Base-by-base conservation (phyloP, 164 flowering plant genomes). In the Protea cynaroides region DNA sequence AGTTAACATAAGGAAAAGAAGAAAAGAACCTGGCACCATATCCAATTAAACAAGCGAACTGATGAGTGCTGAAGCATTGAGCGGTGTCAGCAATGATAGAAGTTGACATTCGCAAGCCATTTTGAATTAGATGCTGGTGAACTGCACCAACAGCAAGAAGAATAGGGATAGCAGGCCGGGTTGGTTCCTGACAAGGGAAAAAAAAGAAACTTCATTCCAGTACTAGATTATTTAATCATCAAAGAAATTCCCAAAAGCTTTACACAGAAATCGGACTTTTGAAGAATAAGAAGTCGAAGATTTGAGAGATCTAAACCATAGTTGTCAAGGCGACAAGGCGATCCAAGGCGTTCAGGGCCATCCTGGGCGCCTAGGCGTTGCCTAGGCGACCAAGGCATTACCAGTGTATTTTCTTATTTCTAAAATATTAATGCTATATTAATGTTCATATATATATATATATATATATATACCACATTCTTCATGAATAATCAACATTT, bases 91-190 rank as follows among this genome's bases (percentile, higher is more conserved):
- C 97, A 64, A 95, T 80, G 59, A 95, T 89, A 21, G 99, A 89
- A 71, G 97, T 92, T 68, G 90, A 88, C 86, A 83, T 87, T 43
- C 99, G 80, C 78, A 95, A 71, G 53, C 99, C 99, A 81, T 92
- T 95, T 65, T 92, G 94, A 77, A 95, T 95, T 52, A 95, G 89
- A 82, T 95, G 99, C 78, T 95, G 99, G 64, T 95, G 99, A 69
- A 95, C 98, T 71, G 99, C 96, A 68, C 97, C 99, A 74, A 95
- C 97, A 74, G 99, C 99, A 67, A 95, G 90, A 77, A 95, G 96
- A 71, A 90, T 88, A 23, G 99, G 99, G 67, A 95, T 78, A 55
- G 97, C 90, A 69, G 99, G 99, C 37, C 88, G 84, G 56, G 99
- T 92, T 52, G 99, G 82, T 71, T 90, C 97, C 99, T 95, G 81